Conservation (phyloP, 805 yeast genomes). For the Blastobotrys parvus region DNA sequence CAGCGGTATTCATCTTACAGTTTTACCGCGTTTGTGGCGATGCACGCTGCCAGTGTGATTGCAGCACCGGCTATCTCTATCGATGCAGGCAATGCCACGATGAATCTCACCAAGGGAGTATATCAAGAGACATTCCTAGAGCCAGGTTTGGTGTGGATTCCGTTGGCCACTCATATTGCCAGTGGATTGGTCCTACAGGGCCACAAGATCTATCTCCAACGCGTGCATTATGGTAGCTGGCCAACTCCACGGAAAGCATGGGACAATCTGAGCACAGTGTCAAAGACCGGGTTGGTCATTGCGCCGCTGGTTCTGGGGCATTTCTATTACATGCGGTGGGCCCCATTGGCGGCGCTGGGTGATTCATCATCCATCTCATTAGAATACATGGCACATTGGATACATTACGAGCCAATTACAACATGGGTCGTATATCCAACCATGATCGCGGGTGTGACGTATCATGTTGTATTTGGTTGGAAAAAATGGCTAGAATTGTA, state of each 20-base stretch:
- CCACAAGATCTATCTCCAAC: constrained; percentile 27
- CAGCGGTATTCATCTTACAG: constrained; percentile 44
- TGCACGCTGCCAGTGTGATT: constrained; percentile 49
- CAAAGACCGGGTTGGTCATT: constrained; percentile 52
- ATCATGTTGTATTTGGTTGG: constrained; percentile 50
- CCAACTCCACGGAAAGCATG: constrained; percentile 3
- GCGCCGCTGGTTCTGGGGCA: constrained; percentile 41
- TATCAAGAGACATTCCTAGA: constrained; percentile 51
- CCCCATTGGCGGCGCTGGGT: constrained; percentile 49
- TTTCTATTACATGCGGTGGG: constrained; percentile 36
- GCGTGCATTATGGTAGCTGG: constrained; percentile 20
- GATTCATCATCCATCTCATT: constrained; percentile 50
- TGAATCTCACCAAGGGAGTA: constrained; percentile 51
- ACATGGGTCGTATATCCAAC: constrained; percentile 29
- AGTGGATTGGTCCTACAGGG: constrained; percentile 44
- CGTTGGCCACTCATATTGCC: constrained; percentile 39
- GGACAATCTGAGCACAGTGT: constrained; percentile 39
- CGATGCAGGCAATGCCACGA: constrained; percentile 40
- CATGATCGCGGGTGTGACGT: constrained; percentile 35
- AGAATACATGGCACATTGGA: constrained; percentile 39
- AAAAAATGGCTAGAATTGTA: constrained; percentile 34
- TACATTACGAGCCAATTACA: constrained; percentile 24
- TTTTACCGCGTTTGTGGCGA: constrained; percentile 44
- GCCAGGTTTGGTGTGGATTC: constrained; percentile 36
- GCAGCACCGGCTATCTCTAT: constrained; percentile 44